Evolutionary conservation across 345 rosid genomes (phyloP), one percentile per base, ranked within the genome.

Genomic region (Pistacia integerrima): DNA sequence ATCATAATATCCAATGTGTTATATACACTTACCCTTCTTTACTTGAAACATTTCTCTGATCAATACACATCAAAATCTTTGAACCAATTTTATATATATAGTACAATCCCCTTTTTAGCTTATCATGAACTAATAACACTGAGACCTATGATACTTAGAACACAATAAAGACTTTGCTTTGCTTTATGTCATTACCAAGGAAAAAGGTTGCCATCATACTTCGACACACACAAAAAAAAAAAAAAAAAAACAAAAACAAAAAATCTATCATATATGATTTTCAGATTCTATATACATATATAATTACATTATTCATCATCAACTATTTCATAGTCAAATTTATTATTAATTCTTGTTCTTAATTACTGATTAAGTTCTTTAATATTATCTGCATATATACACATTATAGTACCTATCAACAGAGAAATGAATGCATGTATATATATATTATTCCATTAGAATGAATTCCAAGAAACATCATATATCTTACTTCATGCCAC

Each of bases 181-280:
- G 70, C 80, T 81, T 69, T 72, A 64, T 69, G 61, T 72, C 80
- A 65, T 76, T 55, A 28, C 74, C 78, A 84, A 73, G 60, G 60
- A 56, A 81, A 78, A 84, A 76, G 80, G 77, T 41, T 59, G 56
- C 71, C 68, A 71, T 79, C 20, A 74, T 74, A 54, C 77, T 74
- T 64, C 25, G 77, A 74, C 52, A 64, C 25, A 3, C 12, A 64
- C 18, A 33, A 44, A 7, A 5, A 22, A 41, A 46, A 41, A 62
- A 44, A 8, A 41, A 41, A 18, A 54, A 41, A 41, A 38, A 38
- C 4, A 38, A 38, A 38, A 38, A 38, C 25, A 25, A 25, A 8
- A 41, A 41, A 41, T 41, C 8, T 6, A 41, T 41, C 8, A 5
- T 5, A 41, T 5, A 41, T 7, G 46, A 7, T 7, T 41, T 41